These are phyloP conservation scores for Petunia axillaris DNA, from an alignment of 257 asterid species.

Conservation along the genomic window DNA sequence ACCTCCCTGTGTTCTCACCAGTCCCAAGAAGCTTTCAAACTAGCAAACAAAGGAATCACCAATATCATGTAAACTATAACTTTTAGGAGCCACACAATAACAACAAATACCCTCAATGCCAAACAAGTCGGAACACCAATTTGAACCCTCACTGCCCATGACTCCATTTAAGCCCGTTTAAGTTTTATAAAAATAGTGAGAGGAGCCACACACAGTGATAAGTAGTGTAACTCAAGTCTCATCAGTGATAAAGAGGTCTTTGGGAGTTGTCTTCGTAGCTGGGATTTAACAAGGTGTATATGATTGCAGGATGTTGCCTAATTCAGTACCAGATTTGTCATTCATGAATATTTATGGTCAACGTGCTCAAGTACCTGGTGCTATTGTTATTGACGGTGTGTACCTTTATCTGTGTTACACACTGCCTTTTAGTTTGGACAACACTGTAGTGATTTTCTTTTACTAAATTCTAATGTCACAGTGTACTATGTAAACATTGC, in stretches of 20 bases:
- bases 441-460: neutral
- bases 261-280: neutral
- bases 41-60: no score
- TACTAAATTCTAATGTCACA: neutral
- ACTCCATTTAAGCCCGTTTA: no score
- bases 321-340: constrained; percentile 75
- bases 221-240: no score
- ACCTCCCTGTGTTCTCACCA: no score
- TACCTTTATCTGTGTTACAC: constrained; percentile 18
- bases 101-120: no score
- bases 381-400: constrained; percentile 87
- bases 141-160: no score
- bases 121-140: no score
- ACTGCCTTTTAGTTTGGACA: neutral
- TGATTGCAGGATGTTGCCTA: constrained; percentile 66
- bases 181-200: no score
- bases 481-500: neutral
- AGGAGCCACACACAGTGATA: no score
- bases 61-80: no score
- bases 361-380: constrained; percentile 83
- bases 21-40: no score
- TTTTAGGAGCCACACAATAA: no score
- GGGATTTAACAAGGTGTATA: neutral
- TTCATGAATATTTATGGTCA: constrained; percentile 86
- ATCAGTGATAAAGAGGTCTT: neutral